A percentile compares a stretch with the other conserved stretches of the same genome.
These are phyloP conservation scores for Clitopilus passeckerianus DNA, from an alignment of 768 basidiomycete species.

Conservation along the genomic window DNA sequence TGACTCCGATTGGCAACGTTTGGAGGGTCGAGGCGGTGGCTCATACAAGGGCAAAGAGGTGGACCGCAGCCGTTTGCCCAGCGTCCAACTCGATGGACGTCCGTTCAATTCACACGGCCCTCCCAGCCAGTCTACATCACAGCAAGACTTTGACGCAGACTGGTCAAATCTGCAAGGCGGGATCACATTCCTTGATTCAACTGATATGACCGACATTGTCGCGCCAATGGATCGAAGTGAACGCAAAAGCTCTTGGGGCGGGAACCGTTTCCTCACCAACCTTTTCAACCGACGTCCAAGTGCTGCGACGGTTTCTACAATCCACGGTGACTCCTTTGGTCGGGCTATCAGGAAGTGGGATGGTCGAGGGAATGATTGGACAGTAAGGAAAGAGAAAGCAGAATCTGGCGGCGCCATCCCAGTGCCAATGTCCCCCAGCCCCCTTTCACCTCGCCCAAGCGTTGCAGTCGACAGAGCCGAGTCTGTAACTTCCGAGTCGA, in stretches of 20 bases:
- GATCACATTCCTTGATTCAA: slow-evolving; percentile 23
- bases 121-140: slow-evolving; percentile 6
- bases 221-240: slow-evolving; percentile 4
- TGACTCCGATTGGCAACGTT: not conserved
- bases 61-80: not conserved
- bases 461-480: not conserved
- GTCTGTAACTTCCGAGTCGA: not conserved
- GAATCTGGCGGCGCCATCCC: slow-evolving; percentile 19
- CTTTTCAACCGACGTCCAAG: slow-evolving; percentile 32
- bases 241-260: slow-evolving; percentile 2
- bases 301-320: slow-evolving; percentile 33
- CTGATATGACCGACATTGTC: slow-evolving; percentile 20
- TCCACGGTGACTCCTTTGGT: slow-evolving; percentile 35
- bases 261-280: slow-evolving; percentile 14
- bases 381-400: slow-evolving; percentile 49
- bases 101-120: not conserved
- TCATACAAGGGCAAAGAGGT: not conserved
- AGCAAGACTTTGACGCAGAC: slow-evolving; percentile 40
- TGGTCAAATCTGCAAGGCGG: slow-evolving; percentile 30
- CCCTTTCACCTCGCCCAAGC: not conserved
- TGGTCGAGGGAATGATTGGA: slow-evolving; percentile 56
- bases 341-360: slow-evolving; percentile 33
- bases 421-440: not conserved
- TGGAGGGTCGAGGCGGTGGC: not conserved
- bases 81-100: not conserved